Conservation (phyloP, 2,329 filamentous ascomycete species). For the Cryphonectria nitschkei region DNA sequence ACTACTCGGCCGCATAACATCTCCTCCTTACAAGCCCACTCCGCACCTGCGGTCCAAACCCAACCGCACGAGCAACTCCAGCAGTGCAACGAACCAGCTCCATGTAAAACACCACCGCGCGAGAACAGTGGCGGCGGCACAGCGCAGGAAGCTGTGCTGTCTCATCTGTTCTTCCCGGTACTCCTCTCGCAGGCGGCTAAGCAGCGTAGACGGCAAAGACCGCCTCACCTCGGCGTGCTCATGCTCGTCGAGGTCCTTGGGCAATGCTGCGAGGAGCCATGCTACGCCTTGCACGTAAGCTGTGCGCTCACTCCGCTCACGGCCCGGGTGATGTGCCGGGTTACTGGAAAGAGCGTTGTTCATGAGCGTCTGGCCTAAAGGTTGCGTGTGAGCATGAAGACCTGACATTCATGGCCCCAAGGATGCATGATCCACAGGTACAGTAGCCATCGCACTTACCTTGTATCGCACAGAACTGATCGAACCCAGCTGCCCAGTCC, state of each 20-base stretch:
- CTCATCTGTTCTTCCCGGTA: neutral
- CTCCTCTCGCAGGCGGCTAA: neutral
- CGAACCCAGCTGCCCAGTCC: constrained; percentile 23
- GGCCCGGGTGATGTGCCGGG: neutral
- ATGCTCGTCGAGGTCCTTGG: constrained; percentile 56
- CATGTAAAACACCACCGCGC: constrained; percentile 63
- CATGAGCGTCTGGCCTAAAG: constrained; percentile 22
- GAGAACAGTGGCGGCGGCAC: constrained; percentile 58
- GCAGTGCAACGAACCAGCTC: constrained; percentile 61
- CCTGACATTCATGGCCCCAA: too few relatives aligned
- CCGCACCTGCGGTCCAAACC: constrained; percentile 67
- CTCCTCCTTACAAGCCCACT: constrained; percentile 44
- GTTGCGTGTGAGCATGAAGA: too few relatives aligned
- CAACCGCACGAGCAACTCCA: constrained; percentile 53
- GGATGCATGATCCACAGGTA: too few relatives aligned
- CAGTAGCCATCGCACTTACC: constrained; percentile 16
- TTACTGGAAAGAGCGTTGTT: constrained; percentile 21
- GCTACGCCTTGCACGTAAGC: constrained; percentile 67
- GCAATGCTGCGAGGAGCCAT: constrained; percentile 67
- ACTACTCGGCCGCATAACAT: too few relatives aligned
- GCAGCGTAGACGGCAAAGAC: constrained; percentile 48
- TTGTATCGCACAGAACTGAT: constrained; percentile 30
- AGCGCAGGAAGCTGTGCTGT: constrained; percentile 56
- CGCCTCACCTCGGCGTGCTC: constrained; percentile 57
- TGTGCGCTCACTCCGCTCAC: constrained; percentile 50